Conservation (phyloP, 78 protist genomes). For the Acrasis kona region DNA sequence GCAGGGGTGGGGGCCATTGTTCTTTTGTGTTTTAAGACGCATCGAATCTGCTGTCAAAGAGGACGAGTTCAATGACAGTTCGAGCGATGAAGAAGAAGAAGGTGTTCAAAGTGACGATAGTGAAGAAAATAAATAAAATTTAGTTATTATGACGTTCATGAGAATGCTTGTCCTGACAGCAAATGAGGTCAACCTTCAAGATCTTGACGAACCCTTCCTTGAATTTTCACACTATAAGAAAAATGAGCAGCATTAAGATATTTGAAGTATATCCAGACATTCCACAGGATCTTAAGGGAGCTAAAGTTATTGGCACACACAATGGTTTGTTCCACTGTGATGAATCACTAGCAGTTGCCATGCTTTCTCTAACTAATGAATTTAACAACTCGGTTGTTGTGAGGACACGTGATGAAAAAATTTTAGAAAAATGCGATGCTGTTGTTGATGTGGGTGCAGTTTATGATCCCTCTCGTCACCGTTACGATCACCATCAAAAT, state of each 20-base stretch:
- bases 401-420: constrained; percentile 57
- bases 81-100: no score
- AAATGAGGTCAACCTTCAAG: no score
- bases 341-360: constrained; percentile 72
- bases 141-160: no score
- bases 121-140: no score
- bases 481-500: constrained; percentile 81
- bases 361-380: constrained; percentile 40
- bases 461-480: constrained; percentile 47
- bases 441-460: constrained; percentile 82
- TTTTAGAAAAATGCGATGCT: constrained; percentile 24
- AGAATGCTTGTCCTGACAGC: no score
- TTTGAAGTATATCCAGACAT: not conserved
- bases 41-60: no score
- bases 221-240: not conserved
- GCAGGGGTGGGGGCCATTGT: no score
- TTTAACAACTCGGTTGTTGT: constrained; percentile 32
- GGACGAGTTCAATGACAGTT: no score
- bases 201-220: no score
- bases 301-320: constrained; percentile 49
- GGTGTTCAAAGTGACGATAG: no score
- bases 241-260: not conserved
- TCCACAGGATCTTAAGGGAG: not conserved
- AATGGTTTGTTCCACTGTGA: constrained; percentile 78
- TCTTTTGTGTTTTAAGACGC: no score